A percentile compares a stretch with the other conserved stretches of the same genome.
These are phyloP conservation scores for Trichosanthes cucumerina DNA, from an alignment of 306 rosid species.

Conservation along the genomic window DNA sequence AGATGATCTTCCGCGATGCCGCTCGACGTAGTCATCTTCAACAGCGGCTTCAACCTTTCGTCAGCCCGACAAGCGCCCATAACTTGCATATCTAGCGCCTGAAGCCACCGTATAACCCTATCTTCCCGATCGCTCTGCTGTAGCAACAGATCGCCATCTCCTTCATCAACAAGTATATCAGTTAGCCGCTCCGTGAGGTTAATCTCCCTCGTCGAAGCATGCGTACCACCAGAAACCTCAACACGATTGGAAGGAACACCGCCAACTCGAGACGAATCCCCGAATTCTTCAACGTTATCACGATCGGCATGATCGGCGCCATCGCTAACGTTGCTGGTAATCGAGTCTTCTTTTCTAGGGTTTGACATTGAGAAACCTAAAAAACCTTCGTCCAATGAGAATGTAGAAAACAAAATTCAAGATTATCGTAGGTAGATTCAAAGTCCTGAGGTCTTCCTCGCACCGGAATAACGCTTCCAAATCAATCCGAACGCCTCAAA, in stretches of 20 bases:
- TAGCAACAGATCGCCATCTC: constrained; percentile 79
- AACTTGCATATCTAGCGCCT: constrained; percentile 87
- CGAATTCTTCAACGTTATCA: constrained; percentile 27
- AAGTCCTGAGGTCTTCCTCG: not conserved
- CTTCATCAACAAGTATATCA: constrained; percentile 56
- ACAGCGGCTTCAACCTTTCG: constrained; percentile 79
- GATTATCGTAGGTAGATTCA: not conserved
- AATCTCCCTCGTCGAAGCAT: constrained; percentile 37
- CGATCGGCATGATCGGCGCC: constrained; percentile 28
- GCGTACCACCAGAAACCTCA: constrained; percentile 25
- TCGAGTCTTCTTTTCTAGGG: constrained; percentile 34
- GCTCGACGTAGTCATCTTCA: constrained; percentile 59
- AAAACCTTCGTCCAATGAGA: not conserved
- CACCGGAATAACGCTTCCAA: not conserved
- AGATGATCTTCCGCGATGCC: constrained; percentile 85
- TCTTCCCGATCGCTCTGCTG: constrained; percentile 63
- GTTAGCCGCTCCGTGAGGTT: constrained; percentile 69
- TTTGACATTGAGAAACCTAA: constrained; percentile 33
- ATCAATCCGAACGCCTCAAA: not conserved
- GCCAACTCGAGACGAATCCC: constrained; percentile 30
- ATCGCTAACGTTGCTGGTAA: constrained; percentile 11
- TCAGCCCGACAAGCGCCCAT: constrained; percentile 91
- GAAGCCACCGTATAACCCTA: constrained; percentile 64
- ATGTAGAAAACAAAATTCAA: not conserved
- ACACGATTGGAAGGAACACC: constrained; percentile 16